These are phyloP conservation scores for Amoebophrya sp. DNA, from an alignment of 169 alveolate species.

Conservation along the genomic window DNA sequence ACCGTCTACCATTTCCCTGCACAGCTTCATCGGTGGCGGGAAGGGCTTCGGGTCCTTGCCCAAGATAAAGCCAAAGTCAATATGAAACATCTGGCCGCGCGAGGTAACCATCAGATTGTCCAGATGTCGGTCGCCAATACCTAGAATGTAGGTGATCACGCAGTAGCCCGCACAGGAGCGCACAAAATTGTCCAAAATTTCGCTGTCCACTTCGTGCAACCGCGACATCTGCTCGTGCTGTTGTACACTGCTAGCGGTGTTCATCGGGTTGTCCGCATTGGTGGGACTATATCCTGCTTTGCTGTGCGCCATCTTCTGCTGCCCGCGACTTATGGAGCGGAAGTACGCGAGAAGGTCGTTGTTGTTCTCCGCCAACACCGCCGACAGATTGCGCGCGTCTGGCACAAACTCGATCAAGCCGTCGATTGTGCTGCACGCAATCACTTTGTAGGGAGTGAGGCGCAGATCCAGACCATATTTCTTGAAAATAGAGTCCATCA, in stretches of 20 bases:
- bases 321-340: neutral
- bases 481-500: constrained; percentile 76
- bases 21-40: constrained; percentile 87
- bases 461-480: constrained; percentile 77
- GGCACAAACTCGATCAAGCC: constrained; percentile 67
- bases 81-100: constrained; percentile 86
- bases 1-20: constrained; percentile 92
- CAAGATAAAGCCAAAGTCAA: constrained; percentile 96
- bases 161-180: constrained; percentile 95
- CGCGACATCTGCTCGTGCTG: no score
- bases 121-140: constrained; percentile 97
- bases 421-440: constrained; percentile 53
- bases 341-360: constrained; percentile 14
- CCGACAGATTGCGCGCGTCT: constrained; percentile 49
- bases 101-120: constrained; percentile 87
- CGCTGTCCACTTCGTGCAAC: constrained; percentile 10
- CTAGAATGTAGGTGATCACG: constrained; percentile 92
- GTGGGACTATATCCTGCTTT: neutral
- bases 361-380: constrained; percentile 39
- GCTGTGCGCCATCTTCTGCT: constrained; percentile 8
- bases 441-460: constrained; percentile 74
- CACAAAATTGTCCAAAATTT: constrained; percentile 73
- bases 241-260: neutral
- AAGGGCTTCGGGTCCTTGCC: constrained; percentile 85
- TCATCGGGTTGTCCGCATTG: neutral